These are phyloP conservation scores for Colletotrichum cordylinicola DNA, from an alignment of 2,329 filamentous ascomycete species.

Conservation along the genomic window DNA sequence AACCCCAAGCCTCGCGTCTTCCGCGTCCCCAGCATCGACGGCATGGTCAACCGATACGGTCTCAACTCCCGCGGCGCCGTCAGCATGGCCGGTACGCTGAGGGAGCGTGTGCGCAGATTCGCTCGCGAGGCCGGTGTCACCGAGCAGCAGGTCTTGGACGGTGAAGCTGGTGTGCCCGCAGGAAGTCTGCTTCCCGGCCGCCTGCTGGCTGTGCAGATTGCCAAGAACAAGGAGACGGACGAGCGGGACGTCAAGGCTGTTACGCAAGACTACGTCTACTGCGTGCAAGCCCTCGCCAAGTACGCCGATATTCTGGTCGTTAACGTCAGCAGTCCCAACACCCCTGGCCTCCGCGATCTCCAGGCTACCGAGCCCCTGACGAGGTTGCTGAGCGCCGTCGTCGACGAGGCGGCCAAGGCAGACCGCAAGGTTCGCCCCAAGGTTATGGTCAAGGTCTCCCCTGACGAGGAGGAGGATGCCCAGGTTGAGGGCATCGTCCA, in stretches of 20 bases:
- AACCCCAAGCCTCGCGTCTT: slow-evolving; percentile 91
- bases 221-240: slow-evolving; percentile 94
- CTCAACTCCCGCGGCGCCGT: slow-evolving; percentile 93
- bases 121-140: slow-evolving; percentile 74
- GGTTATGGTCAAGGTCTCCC: slow-evolving; percentile 98
- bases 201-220: slow-evolving; percentile 88
- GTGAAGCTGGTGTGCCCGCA: slow-evolving; percentile 77
- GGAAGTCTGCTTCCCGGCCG: slow-evolving; percentile 80
- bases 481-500: slow-evolving; percentile 90
- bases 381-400: slow-evolving; percentile 80
- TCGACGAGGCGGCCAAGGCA: slow-evolving; percentile 74
- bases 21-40: slow-evolving; percentile 81
- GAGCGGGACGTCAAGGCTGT: slow-evolving; percentile 86
- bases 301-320: slow-evolving; percentile 98
- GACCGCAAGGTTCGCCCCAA: slow-evolving; percentile 75
- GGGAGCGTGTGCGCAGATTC: slow-evolving; percentile 79
- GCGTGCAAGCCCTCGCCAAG: slow-evolving; percentile 79
- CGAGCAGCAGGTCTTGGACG: slow-evolving; percentile 78
- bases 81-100: slow-evolving; percentile 78
- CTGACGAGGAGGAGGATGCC: slow-evolving; percentile 86
- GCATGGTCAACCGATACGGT: slow-evolving; percentile 94
- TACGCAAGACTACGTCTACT: slow-evolving; percentile 83
- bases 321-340: slow-evolving; percentile 97
- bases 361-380: slow-evolving; percentile 87
- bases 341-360: slow-evolving; percentile 84